These are phyloP conservation scores for Sanghuangporus weigelae DNA, from an alignment of 1,284 basidiomycete species.

Conservation along the genomic window DNA sequence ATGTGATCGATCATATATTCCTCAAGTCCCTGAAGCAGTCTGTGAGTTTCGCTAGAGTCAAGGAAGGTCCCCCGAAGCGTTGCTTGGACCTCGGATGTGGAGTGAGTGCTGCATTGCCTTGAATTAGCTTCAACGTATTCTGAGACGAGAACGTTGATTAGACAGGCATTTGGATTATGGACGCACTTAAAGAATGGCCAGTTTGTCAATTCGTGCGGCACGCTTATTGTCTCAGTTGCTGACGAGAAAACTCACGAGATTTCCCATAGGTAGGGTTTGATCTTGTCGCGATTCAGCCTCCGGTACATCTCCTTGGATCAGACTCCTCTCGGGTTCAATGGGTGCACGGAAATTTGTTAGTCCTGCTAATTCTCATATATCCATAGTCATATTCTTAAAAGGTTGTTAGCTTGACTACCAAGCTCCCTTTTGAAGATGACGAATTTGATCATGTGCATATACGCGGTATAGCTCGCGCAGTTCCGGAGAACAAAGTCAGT, in stretches of 20 bases:
- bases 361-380: constrained; percentile 11
- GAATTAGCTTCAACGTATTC: neutral
- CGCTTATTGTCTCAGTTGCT: neutral
- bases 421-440: constrained; percentile 71
- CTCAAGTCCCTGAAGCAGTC: constrained; percentile 43
- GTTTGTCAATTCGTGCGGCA: constrained; percentile 56
- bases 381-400: neutral
- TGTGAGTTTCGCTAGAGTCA: constrained; percentile 52
- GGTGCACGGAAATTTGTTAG: constrained; percentile 73
- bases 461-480: constrained; percentile 53
- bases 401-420: constrained; percentile 54
- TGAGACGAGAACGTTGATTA: constrained; percentile 24
- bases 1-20: constrained; percentile 53
- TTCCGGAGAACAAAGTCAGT: constrained; percentile 68
- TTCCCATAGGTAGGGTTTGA: constrained; percentile 62
- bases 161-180: constrained; percentile 67
- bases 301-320: constrained; percentile 43
- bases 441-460: constrained; percentile 76
- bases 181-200: constrained; percentile 68
- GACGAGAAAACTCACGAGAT: neutral
- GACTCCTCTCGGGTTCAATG: constrained; percentile 55
- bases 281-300: constrained; percentile 64
- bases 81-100: constrained; percentile 69
- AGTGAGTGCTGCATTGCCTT: constrained; percentile 34
- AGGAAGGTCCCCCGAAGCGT: constrained; percentile 38